Evolutionary conservation across 169 alveolate genomes (phyloP), one percentile per base, ranked within the genome.

Genomic region (Plasmodium gallinaceum): DNA sequence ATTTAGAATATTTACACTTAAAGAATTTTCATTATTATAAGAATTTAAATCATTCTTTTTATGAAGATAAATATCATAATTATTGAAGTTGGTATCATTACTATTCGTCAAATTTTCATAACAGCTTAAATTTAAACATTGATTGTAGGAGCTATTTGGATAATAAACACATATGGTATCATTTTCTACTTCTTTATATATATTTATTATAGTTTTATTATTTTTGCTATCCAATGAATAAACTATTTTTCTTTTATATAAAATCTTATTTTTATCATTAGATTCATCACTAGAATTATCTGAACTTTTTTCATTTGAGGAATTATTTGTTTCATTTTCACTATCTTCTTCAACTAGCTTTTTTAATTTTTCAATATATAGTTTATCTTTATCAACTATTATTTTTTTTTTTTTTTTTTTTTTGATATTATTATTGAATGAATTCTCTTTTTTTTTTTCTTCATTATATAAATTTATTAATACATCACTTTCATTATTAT

Each of bases 171-270:
- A 78, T 18, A 78, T 26, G 42, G 18, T 78, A 43, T 78, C 74
- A 57, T 32, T 78, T 48, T 78, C 76, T 9, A 52, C 51, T 60
- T 78, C 89, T 58, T 78, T 78, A 78, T 45, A 78, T 20, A 70
- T 52, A 14, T 60, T 78, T 48, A 62, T 78, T 5, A 65, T 18
- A 7, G 89, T 78, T 12, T 37, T 37, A 48, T 32, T 26, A 43
- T 45, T 48, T 32, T 74, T 48, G 22, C 54, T 48, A 12, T 69
- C 62, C 46, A 45, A 16, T 0, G 89, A 45, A 45, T 78, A 78
- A 64, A 78, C 48, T 48, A 78, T 78, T 78, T 78, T 78, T 57
- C 89, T 62, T 69, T 60, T 78, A 78, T 78, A 78, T 57, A 78
- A 78, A 48, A 78, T 65, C 9, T 78, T 66, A 65, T 78, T 78